These are phyloP conservation scores for Xenosphaeropsis pyriputrescens DNA, from an alignment of 2,329 filamentous ascomycete genomes.

Conservation along the genomic window DNA sequence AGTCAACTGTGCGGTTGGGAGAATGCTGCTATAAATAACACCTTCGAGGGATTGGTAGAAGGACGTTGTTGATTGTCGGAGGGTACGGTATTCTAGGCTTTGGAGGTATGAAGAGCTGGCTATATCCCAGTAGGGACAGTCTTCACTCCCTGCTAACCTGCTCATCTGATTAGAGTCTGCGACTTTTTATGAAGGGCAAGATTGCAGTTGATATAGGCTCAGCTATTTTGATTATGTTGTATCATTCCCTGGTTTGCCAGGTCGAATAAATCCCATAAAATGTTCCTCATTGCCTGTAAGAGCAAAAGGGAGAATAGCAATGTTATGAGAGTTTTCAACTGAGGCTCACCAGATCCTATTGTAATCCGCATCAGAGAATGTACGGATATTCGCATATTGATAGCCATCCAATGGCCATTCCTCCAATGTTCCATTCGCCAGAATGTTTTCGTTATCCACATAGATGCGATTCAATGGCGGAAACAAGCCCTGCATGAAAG, in stretches of 20 bases:
- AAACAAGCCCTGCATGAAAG: conserved; percentile 76
- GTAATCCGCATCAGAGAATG: conserved; percentile 29
- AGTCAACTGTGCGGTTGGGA: conserved; percentile 21
- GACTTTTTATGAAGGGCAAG: too few species aligned
- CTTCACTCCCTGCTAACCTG: conserved; percentile 1
- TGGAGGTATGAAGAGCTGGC: conserved; percentile 3
- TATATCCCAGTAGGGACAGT: conserved; percentile 10
- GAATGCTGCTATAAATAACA: conserved; percentile 17
- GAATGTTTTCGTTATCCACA: conserved; percentile 22
- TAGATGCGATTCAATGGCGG: conserved; percentile 35
- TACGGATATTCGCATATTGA: conserved; percentile 59
- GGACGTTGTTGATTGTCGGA: conserved; percentile 1
- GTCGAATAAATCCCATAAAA: too few species aligned
- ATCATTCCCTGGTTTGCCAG: too few species aligned
- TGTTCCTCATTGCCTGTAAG: too few species aligned
- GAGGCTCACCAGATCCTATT: conserved; percentile 28
- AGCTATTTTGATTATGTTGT: too few species aligned
- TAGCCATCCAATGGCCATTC: conserved; percentile 62
- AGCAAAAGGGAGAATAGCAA: neutral
- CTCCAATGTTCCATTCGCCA: conserved; percentile 44
- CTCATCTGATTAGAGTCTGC: too few species aligned
- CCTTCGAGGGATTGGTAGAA: conserved; percentile 12
- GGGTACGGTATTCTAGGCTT: conserved; percentile 1
- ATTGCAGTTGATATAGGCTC: too few species aligned
- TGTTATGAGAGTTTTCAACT: neutral